Conservation (phyloP, 768 basidiomycete genomes). For the Russula olivacea region DNA sequence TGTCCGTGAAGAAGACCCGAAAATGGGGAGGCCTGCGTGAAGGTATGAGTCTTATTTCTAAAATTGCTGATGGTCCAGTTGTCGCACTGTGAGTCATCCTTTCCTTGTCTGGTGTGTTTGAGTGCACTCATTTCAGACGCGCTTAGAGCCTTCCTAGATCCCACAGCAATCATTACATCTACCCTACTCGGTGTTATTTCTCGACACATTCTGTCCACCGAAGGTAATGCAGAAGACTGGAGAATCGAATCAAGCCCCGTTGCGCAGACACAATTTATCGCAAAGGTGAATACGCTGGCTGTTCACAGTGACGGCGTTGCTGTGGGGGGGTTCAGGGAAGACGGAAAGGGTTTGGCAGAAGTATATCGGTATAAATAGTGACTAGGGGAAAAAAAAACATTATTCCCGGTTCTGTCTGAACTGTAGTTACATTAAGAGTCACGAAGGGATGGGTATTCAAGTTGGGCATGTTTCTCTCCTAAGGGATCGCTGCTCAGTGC, state of each 20-base stretch:
- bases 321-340: conserved; percentile 55
- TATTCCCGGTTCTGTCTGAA: neutral
- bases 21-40: conserved; percentile 68
- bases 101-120: neutral
- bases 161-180: conserved; percentile 45
- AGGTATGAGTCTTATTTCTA: conserved; percentile 40
- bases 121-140: neutral
- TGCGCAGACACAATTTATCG: conserved; percentile 38
- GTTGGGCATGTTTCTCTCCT: no score
- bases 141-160: conserved; percentile 35
- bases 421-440: neutral
- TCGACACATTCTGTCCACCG: conserved; percentile 42
- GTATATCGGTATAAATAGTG: conserved; percentile 6
- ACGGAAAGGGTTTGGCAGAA: conserved; percentile 50
- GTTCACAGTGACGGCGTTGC: conserved; percentile 43
- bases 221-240: conserved; percentile 36
- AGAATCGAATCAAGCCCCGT: conserved; percentile 43
- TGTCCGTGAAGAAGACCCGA: conserved; percentile 42
- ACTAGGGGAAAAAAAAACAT: neutral
- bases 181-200: conserved; percentile 57
- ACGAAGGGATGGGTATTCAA: no score
- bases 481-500: no score
- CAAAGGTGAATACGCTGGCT: conserved; percentile 63
- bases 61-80: conserved; percentile 67
- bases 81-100: conserved; percentile 52